A percentile compares a stretch with the other conserved stretches of the same genome.
These are phyloP conservation scores for Inonotus hispidus DNA, from an alignment of 1,284 basidiomycete species.

Conservation along the genomic window DNA sequence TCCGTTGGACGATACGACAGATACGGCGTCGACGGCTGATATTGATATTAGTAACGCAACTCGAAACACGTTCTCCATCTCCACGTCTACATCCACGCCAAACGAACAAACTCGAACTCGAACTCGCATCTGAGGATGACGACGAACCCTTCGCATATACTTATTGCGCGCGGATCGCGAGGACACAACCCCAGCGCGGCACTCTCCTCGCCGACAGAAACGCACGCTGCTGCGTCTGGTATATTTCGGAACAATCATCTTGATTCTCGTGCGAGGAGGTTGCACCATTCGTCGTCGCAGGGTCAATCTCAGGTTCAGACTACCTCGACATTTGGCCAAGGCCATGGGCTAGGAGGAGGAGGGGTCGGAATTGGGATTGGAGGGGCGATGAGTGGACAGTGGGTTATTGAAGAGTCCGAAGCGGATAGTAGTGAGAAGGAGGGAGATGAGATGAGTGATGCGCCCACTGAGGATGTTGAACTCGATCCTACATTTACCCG, in stretches of 20 bases:
- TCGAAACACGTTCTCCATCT: background rate
- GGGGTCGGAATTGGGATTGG: constrained; percentile 63
- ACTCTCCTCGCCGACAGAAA: constrained; percentile 76
- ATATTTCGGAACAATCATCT: constrained; percentile 75
- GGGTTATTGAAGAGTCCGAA: constrained; percentile 15
- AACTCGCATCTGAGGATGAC: constrained; percentile 34
- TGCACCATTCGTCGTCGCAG: background rate
- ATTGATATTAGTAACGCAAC: background rate
- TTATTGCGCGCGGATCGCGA: constrained; percentile 77
- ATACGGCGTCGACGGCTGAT: background rate
- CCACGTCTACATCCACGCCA: background rate
- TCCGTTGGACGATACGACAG: background rate
- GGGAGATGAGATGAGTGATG: constrained; percentile 51
- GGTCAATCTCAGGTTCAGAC: background rate
- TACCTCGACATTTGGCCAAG: constrained; percentile 40
- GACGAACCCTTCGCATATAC: constrained; percentile 76
- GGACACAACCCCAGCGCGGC: constrained; percentile 70
- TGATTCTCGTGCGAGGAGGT: background rate
- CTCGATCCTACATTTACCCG: constrained; percentile 69
- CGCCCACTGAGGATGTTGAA: constrained; percentile 51
- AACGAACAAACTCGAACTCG: background rate
- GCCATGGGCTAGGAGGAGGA: constrained; percentile 34
- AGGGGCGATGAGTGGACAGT: constrained; percentile 6
- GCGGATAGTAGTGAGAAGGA: constrained; percentile 11
- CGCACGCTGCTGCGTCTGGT: constrained; percentile 76